Evolutionary conservation across 2,329 filamentous ascomycete genomes (phyloP), one percentile per base, ranked within the genome.

Genomic region (Pyricularia sp.): DNA sequence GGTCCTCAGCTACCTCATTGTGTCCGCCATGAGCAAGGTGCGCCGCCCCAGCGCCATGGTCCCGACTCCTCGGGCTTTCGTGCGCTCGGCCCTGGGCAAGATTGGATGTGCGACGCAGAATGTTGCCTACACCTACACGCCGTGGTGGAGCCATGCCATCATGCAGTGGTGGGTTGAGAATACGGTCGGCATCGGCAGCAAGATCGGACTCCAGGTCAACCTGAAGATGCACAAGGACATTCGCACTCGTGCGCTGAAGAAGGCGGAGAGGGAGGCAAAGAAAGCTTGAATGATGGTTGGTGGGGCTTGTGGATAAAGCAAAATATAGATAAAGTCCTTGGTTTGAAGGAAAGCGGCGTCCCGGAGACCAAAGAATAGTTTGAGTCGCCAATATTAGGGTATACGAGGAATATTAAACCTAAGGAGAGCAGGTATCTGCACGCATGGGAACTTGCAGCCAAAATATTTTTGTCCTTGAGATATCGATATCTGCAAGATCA

Each of bases 21-120:
- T 93, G 4, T 94, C 92, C 0, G 93, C 94, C 76, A 99, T 99
- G 95, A 94, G 91, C 81, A 99, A 99, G 85, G 88, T 99, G 74
- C 90, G 92, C 75, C 90, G 90, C 69, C 83, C 93, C 0, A 94
- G 87, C 72, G 80, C 89, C 64, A 82, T 93, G 69, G 91, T 98
- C 64, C 95, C 95, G 11, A 93, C 85, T 70, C 91, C 94, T 17
- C 90, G 90, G 78, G 82, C 85, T 68, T 98, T 98, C 78, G 95
- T 99, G 69, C 87, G 86, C 74, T 83, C 92, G 7, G 88, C 91
- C 0, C 82, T 99, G 70, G 82, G 85, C 72, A 97, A 95, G 84
- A 86, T 99, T 74, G 94, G 94, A 65, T 92, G 92, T 70, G 88
- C 91, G 66, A 92, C 91, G 73, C 92, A 96, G 76, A 86, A 87